phyloP scores from a whole-genome alignment of 805 yeast genomes.

The Starmerella etchellsii region DNA sequence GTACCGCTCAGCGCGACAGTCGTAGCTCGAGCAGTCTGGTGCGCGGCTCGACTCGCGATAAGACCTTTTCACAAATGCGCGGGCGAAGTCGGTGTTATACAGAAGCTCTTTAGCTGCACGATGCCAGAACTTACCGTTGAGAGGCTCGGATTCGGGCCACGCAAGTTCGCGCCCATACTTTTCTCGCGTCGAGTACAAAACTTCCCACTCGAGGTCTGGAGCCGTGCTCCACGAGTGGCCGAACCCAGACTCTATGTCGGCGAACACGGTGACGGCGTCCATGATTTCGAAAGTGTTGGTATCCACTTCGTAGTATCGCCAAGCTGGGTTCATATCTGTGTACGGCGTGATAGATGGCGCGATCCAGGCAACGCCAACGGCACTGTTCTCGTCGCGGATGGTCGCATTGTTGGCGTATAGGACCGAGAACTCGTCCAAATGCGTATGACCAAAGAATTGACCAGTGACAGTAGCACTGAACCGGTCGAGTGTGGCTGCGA shows the following conservation, averaged over 20 bases:
- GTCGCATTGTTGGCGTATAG: constrained; percentile 39
- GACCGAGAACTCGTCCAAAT: constrained; percentile 52
- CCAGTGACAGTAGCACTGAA: constrained; percentile 57
- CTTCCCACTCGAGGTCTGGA: constrained; percentile 48
- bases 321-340: constrained; percentile 49
- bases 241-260: constrained; percentile 45
- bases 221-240: constrained; percentile 11
- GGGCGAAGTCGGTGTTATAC: constrained; percentile 35
- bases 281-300: constrained; percentile 44
- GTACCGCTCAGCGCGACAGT: constrained; percentile 30
- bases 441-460: constrained; percentile 61
- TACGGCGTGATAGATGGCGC: constrained; percentile 56
- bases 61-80: constrained; percentile 36
- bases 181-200: constrained; percentile 53
- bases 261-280: constrained; percentile 47
- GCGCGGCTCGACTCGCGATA: constrained; percentile 45
- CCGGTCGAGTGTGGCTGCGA: constrained; percentile 47
- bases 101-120: constrained; percentile 37
- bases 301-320: constrained; percentile 63
- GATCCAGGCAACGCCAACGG: constrained; percentile 49
- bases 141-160: constrained; percentile 50
- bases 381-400: constrained; percentile 34
- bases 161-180: constrained; percentile 34
- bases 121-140: constrained; percentile 62
- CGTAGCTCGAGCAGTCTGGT: constrained; percentile 34